Conservation (phyloP, 768 basidiomycete species). For the Boletus vinaceobasis region DNA sequence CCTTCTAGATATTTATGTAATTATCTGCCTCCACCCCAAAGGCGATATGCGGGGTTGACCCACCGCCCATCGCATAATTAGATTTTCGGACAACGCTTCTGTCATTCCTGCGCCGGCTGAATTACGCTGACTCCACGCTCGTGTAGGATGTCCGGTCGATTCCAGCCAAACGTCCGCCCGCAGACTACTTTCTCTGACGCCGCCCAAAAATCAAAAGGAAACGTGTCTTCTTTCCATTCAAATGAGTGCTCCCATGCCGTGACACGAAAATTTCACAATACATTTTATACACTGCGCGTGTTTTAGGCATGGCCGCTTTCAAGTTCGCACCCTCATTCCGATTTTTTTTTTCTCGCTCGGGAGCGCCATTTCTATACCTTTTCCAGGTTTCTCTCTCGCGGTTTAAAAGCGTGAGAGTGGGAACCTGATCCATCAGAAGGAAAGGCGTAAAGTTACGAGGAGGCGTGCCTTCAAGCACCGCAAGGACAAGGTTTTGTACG, state of each 20-base stretch:
- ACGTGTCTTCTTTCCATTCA: constrained; percentile 15
- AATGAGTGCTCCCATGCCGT: constrained; percentile 17
- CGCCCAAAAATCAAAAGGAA: constrained; percentile 2
- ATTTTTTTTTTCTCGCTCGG: constrained; percentile 14
- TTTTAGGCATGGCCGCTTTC: constrained; percentile 26
- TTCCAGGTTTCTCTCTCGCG: constrained; percentile 9
- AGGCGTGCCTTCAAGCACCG: constrained; percentile 26
- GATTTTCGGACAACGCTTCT: constrained; percentile 2
- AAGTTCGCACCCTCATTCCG: constrained; percentile 18
- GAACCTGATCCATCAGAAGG: constrained; percentile 17
- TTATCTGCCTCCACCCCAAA: constrained; percentile 8
- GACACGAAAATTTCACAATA: constrained; percentile 12
- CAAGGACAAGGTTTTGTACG: constrained; percentile 29
- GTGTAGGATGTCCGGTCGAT: constrained; percentile 74
- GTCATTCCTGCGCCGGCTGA: not conserved
- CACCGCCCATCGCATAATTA: constrained; percentile 4
- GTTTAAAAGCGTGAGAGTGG: constrained; percentile 19
- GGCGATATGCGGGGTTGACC: constrained; percentile 28
- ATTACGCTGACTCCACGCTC: constrained; percentile 2
- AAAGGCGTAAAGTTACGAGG: constrained; percentile 13
- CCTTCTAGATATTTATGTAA: constrained; percentile 12
- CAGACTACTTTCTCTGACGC: constrained; percentile 79
- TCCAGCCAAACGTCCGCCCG: constrained; percentile 80
- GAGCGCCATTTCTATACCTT: constrained; percentile 15
- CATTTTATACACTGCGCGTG: constrained; percentile 21